These are phyloP conservation scores for Fraxinus excelsior DNA, from an alignment of 257 asterid species.

Conservation along the genomic window DNA sequence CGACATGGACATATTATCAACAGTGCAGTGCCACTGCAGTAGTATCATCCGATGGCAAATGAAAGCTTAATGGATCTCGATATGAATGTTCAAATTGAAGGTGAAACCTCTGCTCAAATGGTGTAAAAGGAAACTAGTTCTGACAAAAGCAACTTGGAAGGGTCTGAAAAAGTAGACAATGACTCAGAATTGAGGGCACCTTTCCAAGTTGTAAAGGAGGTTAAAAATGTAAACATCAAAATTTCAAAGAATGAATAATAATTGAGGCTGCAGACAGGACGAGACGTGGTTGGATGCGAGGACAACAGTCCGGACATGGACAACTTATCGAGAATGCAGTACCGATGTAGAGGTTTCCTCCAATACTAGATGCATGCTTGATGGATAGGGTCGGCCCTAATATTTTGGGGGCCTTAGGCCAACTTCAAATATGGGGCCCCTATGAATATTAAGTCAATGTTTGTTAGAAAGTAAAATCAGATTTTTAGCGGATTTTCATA, in stretches of 20 bases:
- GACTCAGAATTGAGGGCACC: slow-evolving; percentile 8
- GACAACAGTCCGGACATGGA: slow-evolving; percentile 50
- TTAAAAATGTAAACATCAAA: slow-evolving; percentile 42
- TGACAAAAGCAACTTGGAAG: slow-evolving; percentile 38
- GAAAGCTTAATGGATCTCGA: slow-evolving; percentile 28
- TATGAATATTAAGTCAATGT: too few relatives aligned
- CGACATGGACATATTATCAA: slow-evolving; percentile 25
- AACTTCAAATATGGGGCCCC: too few relatives aligned
- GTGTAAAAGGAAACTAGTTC: slow-evolving; percentile 14
- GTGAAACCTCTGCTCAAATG: slow-evolving; percentile 25
- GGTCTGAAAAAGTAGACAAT: slow-evolving; percentile 20
- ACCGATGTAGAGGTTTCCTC: slow-evolving; percentile 35
- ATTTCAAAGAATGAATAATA: slow-evolving; percentile 33
- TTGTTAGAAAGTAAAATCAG: too few relatives aligned
- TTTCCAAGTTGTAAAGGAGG: slow-evolving; percentile 26
- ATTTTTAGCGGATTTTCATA: too few relatives aligned
- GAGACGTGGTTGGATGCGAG: slow-evolving; percentile 19
- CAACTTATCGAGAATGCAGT: slow-evolving; percentile 19
- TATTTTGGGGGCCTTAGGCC: not conserved
- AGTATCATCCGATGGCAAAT: slow-evolving; percentile 12
- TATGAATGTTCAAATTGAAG: slow-evolving; percentile 28
- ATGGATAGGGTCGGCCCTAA: slow-evolving; percentile 2
- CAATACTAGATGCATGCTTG: slow-evolving; percentile 13
- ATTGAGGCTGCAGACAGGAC: slow-evolving; percentile 24
- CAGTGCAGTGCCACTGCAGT: slow-evolving; percentile 13